Conservation (phyloP, 169 alveolate genomes). For the Plasmodium yoelii region DNA sequence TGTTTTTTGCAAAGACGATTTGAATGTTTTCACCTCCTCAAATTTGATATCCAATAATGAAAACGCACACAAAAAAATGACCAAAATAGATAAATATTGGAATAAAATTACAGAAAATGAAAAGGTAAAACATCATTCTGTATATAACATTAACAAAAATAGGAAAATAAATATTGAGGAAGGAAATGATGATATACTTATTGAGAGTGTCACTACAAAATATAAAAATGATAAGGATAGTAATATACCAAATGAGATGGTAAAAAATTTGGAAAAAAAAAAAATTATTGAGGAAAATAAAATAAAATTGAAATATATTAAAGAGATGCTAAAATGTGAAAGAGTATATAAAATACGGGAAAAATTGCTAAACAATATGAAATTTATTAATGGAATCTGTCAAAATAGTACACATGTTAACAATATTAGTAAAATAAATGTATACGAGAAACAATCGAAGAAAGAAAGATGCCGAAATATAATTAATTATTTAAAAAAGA, state of each 20-base stretch:
- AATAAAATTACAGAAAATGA: background rate
- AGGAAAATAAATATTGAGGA: background rate
- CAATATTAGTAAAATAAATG: background rate
- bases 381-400: conserved; percentile 4
- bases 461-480: conserved; percentile 28
- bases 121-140: background rate
- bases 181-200: background rate
- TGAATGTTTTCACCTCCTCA: background rate
- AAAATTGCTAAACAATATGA: background rate
- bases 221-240: background rate
- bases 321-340: too few species aligned
- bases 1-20: background rate
- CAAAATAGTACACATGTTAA: background rate
- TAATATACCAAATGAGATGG: background rate
- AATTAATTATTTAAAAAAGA: conserved; percentile 59
- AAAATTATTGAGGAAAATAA: background rate
- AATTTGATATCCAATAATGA: background rate
- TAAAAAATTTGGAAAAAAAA: background rate
- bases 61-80: background rate
- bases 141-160: background rate
- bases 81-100: background rate
- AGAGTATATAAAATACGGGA: background rate
- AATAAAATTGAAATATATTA: background rate
- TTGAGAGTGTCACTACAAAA: background rate
- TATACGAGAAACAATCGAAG: conserved; percentile 25